Percentiles rank a stretch among this genome's conserved stretches.
These are phyloP conservation scores for Murraya koenigii DNA, from an alignment of 345 rosid genomes.

Conservation along the genomic window DNA sequence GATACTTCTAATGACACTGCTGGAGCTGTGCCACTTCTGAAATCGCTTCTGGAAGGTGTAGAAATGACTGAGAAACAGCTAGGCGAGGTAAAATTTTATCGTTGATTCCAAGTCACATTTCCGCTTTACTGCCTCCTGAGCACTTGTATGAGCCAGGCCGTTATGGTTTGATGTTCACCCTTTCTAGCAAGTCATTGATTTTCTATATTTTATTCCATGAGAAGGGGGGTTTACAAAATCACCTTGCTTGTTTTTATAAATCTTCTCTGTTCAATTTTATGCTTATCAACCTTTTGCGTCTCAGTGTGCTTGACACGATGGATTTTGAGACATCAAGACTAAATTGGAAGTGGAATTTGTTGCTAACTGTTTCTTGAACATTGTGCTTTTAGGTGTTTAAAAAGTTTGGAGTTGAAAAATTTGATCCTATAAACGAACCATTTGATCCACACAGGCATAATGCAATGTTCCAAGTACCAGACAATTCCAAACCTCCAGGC, in stretches of 20 bases:
- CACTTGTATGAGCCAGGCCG: neutral
- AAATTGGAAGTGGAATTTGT: neutral
- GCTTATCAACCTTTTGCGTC: neutral
- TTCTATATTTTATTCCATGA: neutral
- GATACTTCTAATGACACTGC: conserved; percentile 55
- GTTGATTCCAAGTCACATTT: neutral
- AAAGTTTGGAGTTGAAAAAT: conserved; percentile 71
- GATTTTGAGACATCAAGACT: neutral
- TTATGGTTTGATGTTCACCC: neutral
- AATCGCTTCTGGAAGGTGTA: conserved; percentile 87
- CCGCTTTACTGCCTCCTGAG: neutral
- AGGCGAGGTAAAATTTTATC: conserved; percentile 45
- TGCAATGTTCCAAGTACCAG: conserved; percentile 77
- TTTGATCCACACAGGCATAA: conserved; percentile 91
- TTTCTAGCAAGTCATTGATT: neutral
- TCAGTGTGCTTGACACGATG: neutral
- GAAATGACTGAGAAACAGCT: conserved; percentile 98
- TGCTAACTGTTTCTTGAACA: conserved; percentile 8
- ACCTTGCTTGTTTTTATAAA: neutral
- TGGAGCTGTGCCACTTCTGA: conserved; percentile 66
- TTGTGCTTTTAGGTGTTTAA: conserved; percentile 56
- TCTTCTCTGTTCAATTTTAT: neutral
- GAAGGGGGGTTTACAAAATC: neutral
- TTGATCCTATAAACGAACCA: conserved; percentile 71
- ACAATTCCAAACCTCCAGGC: conserved; percentile 83